Evolutionary conservation across 2,329 filamentous ascomycete genomes (phyloP).

Genomic region (Trichoderma polysporum): DNA sequence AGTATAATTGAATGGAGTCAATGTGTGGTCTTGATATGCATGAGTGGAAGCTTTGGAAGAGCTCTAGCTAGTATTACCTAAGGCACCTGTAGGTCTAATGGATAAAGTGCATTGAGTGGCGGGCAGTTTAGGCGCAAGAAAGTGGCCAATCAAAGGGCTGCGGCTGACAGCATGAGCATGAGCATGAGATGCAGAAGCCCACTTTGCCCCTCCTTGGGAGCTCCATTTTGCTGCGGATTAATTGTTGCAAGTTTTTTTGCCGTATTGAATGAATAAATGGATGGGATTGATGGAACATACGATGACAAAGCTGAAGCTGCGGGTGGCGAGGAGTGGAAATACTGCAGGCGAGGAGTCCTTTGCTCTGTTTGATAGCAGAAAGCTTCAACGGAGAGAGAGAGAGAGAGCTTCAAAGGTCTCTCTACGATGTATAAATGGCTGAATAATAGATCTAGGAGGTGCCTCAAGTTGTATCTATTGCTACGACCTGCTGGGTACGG

Average conservation of each 20-base stretch:
- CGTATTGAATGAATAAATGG: neutral
- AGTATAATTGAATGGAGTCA: neutral
- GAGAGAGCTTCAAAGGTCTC: neutral
- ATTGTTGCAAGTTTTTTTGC: neutral
- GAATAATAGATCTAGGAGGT: too few species aligned
- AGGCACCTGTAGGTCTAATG: too few species aligned
- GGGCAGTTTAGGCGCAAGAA: neutral
- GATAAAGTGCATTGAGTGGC: neutral
- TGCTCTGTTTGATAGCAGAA: neutral
- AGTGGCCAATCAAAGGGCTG: constrained; percentile 1
- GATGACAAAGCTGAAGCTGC: neutral
- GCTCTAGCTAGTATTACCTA: neutral
- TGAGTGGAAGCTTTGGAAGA: neutral
- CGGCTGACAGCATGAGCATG: constrained; percentile 10
- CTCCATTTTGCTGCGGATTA: constrained; percentile 7
- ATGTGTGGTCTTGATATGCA: neutral
- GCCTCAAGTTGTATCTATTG: too few species aligned
- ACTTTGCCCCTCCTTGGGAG: constrained; percentile 12
- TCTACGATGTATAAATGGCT: neutral
- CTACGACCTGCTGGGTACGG: neutral
- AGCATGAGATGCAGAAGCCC: neutral
- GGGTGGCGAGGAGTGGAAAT: neutral
- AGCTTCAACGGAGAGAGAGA: too few species aligned
- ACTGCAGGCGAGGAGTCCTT: neutral
- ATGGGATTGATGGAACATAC: neutral